Base-by-base conservation (phyloP, 441 rosid genomes). In the Eutrema salsugineum region DNA sequence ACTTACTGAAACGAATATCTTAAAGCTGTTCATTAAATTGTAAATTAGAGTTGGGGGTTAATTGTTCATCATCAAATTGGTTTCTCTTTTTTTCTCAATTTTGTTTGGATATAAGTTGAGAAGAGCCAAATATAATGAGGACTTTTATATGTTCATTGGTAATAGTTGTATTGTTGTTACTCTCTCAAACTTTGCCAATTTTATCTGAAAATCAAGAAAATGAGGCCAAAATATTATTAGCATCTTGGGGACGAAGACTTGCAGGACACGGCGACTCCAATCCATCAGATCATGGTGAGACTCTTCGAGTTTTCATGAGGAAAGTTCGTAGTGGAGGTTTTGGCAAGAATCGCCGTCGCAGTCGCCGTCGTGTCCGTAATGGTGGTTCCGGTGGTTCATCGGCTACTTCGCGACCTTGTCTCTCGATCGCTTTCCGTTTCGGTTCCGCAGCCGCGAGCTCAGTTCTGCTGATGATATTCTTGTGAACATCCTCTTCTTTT, bases 301-400 rank as follows among this genome's bases (percentile, higher is more conserved):
- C 61, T 66, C 40, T 66, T 53, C 62, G 71, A 53, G 51, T 28
- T 16, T 66, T 66, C 42, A 40, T 39, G 38, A 66, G 42, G 50
- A 66, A 39, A 66, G n/a, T 3, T 0, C 69, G 69, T 65, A 47
- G 16, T n/a, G 69, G 55, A 46, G 56, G 69, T 48, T 9, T 57
- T 8, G 19, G 56, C 19, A 8, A 17, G 22, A 24, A 27, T 7
- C 60, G 39, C 28, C 71, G 28, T 11, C 48, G 2, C 27, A 24
- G 38, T 7, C 60, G 39, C 28, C 71, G 28, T 11, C 48, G 2
- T 39, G 60, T 39, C 15, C 50, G 39, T 51, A 5, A 3, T 28
- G 61, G 71, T 27, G 17, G 62, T 16, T 1, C 39, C 8, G 60
- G 59, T 50, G 71, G 71, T 38, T 51, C 71, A 14, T 66, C 71